phyloP scores from a whole-genome alignment of 192 early-diverging fungal genomes.

The Linnemannia schmuckeri region DNA sequence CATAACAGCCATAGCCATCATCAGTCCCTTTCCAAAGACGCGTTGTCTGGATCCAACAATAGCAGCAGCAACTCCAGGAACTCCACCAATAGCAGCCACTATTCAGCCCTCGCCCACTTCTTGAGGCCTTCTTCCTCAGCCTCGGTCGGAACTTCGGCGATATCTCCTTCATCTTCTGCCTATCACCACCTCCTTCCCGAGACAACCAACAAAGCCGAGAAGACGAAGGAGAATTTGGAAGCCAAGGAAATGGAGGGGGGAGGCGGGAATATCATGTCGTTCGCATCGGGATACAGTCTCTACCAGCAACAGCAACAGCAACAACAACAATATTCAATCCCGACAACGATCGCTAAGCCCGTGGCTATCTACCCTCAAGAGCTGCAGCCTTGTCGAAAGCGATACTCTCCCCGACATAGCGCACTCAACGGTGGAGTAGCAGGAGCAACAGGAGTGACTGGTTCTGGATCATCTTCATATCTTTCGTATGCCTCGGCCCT shows the following conservation, averaged over 20 bases:
- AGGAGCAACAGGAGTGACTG: neutral
- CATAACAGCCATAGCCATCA: neutral
- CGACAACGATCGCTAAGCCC: slow-evolving; percentile 19
- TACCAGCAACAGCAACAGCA: slow-evolving; percentile 17
- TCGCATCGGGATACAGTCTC: slow-evolving; percentile 29
- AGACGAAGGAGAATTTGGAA: neutral
- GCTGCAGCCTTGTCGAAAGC: slow-evolving; percentile 25
- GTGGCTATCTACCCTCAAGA: slow-evolving; percentile 50
- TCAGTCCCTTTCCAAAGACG: neutral
- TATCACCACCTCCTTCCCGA: neutral
- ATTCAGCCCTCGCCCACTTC: neutral
- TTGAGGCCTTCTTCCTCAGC: neutral
- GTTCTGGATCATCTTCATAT: slow-evolving; percentile 26
- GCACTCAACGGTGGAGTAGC: neutral
- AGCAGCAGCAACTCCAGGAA: neutral
- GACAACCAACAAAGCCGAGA: neutral
- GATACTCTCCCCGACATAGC: slow-evolving; percentile 39
- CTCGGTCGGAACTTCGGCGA: neutral
- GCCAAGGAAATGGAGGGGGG: neutral
- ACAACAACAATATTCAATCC: neutral
- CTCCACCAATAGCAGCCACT: neutral
- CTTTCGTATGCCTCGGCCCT: slow-evolving; percentile 39
- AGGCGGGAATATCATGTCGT: slow-evolving; percentile 23
- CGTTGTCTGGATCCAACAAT: neutral
- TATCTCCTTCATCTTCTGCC: neutral